A percentile compares a stretch with the other conserved stretches of the same genome.
phyloP scores from a whole-genome alignment of 202 grass and related monocot genomes.

The Schoenoplectus triqueter region DNA sequence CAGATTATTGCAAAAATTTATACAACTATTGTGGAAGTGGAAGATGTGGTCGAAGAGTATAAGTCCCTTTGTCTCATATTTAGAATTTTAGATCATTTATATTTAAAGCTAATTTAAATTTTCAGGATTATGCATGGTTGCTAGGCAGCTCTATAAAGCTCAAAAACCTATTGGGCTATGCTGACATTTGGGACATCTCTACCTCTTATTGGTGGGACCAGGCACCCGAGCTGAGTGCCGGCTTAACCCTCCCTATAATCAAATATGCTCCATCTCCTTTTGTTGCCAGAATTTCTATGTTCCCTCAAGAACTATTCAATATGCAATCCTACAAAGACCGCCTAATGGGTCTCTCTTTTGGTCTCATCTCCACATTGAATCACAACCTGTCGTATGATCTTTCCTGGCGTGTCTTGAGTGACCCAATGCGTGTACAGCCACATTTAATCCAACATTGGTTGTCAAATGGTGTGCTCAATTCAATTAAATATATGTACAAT shows the following conservation, averaged over 20 bases:
- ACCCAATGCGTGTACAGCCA: slow-evolving; percentile 51
- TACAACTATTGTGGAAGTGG: neutral
- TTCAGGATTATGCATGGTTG: slow-evolving; percentile 66
- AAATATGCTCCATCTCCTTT: slow-evolving; percentile 67
- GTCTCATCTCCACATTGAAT: slow-evolving; percentile 73
- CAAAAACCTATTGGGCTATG: slow-evolving; percentile 84
- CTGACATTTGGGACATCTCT: slow-evolving; percentile 78
- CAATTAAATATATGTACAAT: slow-evolving; percentile 82
- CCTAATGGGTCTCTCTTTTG: slow-evolving; percentile 71
- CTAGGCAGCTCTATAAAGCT: slow-evolving; percentile 76
- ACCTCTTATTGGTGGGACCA: slow-evolving; percentile 63
- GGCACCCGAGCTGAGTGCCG: slow-evolving; percentile 59
- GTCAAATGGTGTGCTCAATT: slow-evolving; percentile 72
- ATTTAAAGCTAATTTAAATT: slow-evolving; percentile 26
- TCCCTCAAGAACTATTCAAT: slow-evolving; percentile 70
- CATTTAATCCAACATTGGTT: slow-evolving; percentile 62
- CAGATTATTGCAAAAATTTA: neutral
- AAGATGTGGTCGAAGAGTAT: neutral
- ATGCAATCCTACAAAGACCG: slow-evolving; percentile 69
- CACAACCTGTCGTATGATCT: slow-evolving; percentile 83
- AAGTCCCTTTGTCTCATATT: neutral
- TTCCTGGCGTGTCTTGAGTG: slow-evolving; percentile 59
- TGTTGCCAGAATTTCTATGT: slow-evolving; percentile 59
- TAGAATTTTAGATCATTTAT: slow-evolving; percentile 2
- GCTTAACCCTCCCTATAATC: slow-evolving; percentile 62